phyloP scores from a whole-genome alignment of 345 rosid genomes.

The Melaleuca quinquenervia region DNA sequence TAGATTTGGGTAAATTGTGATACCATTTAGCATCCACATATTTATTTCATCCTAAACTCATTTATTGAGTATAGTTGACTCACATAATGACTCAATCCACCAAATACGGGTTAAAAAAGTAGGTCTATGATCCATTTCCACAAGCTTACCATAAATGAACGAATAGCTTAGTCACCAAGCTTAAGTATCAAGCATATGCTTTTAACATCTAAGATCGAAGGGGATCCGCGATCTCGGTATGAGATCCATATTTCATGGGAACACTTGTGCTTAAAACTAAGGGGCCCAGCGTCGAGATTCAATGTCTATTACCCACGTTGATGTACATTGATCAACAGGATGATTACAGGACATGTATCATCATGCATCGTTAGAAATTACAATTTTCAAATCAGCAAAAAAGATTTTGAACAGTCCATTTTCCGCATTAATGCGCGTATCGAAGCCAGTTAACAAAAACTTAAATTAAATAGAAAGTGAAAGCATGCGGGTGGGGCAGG shows the following conservation, averaged over 20 bases:
- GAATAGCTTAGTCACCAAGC: not conserved
- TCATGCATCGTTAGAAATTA: not conserved
- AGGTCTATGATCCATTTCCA: no score
- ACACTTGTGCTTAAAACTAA: not conserved
- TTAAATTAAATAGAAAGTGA: not conserved
- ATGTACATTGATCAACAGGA: not conserved
- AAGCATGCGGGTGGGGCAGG: fast-evolving
- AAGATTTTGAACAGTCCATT: not conserved
- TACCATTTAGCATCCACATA: no score
- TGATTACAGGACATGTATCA: not conserved
- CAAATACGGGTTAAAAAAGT: no score
- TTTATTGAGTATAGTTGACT: no score
- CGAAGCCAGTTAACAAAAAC: not conserved
- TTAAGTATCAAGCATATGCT: not conserved
- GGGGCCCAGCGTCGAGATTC: not conserved
- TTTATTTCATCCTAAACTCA: no score
- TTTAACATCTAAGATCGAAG: not conserved
- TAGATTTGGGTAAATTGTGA: no score
- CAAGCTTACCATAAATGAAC: not conserved
- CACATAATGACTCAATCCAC: no score
- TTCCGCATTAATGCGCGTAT: not conserved
- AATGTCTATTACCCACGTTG: not conserved
- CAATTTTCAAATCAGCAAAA: not conserved
- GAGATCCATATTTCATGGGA: not conserved
- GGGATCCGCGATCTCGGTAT: not conserved